Evolutionary conservation across 169 alveolate genomes (phyloP), one percentile per base, ranked within the genome.

Genomic region (Eimeria acervulina): DNA sequence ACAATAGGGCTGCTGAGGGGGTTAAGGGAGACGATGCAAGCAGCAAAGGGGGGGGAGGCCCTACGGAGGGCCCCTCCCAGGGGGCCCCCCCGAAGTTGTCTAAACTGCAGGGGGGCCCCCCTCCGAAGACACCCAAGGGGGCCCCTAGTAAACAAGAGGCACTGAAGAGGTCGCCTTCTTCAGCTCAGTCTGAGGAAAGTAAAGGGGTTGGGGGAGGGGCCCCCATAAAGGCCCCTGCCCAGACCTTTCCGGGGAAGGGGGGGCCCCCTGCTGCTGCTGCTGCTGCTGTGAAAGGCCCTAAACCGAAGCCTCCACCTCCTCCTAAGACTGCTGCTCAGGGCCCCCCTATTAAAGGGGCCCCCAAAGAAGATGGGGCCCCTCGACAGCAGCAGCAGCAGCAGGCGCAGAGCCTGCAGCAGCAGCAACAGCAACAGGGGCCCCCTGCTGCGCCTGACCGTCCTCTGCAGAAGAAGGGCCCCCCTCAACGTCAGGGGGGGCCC

Each of bases 61-160:
- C 80, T 6, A 28, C 1, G 80, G 80, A 40, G 42, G 28, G 28
- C 80, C 80, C 66, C 66, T 23, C 66, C 36, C 42, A 68, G 17
- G 80, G 80, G 40, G 80, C 8, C 74, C 8, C 74, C 74, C 74
- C 26, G 74, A n/a, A n/a, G 74, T 5, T n/a, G 36, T n/a, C 33
- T 63, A 23, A 63, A 19, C 83, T 72, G 6, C 8, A 72, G 83
- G 83, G 83, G 83, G 47, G 47, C 40, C 40, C 47, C 83, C 83
- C 23, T 72, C n/a, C 40, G 47, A 6, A 28, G 15, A 36, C 23
- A 5, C n/a, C 47, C 21, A 36, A 72, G 8, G 8, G 83, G 40
- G 83, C 83, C 83, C 47, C 40, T n/a, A 7, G 15, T 47, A 7
- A 47, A n/a, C n/a, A n/a, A n/a, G n/a, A n/a, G n/a, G n/a, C n/a